These are phyloP conservation scores for Fusarium verticillioides DNA, from an alignment of 2,329 filamentous ascomycete genomes.

Conservation along the genomic window DNA sequence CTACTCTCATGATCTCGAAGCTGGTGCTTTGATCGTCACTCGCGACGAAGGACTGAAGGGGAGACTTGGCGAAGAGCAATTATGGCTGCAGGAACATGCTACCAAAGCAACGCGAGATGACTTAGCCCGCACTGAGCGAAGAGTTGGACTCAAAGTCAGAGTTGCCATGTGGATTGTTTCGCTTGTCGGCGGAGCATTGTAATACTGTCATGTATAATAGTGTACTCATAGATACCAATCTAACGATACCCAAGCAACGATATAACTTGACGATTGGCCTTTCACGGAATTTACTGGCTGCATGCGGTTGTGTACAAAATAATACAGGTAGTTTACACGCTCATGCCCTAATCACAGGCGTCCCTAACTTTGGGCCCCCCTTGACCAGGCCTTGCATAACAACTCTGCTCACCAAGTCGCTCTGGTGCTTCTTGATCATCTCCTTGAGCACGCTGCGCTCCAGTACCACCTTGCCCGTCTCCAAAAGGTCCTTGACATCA, in stretches of 20 bases:
- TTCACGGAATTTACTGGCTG: background rate
- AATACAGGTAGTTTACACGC: slow-evolving; percentile 45
- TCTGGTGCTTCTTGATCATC: slow-evolving; percentile 78
- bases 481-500: slow-evolving; percentile 94
- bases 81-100: slow-evolving; percentile 82
- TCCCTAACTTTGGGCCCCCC: slow-evolving; percentile 50
- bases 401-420: slow-evolving; percentile 67
- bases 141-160: slow-evolving; percentile 85
- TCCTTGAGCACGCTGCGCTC: slow-evolving; percentile 82
- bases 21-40: slow-evolving; percentile 87
- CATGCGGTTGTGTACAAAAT: slow-evolving; percentile 44
- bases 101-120: slow-evolving; percentile 77
- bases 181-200: slow-evolving; percentile 88
- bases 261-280: background rate
- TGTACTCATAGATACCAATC: slow-evolving; percentile 15
- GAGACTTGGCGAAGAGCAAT: slow-evolving; percentile 81
- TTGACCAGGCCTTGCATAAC: slow-evolving; percentile 55
- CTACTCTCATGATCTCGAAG: slow-evolving; percentile 92
- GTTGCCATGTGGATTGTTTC: slow-evolving; percentile 95
- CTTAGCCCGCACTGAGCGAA: slow-evolving; percentile 81
- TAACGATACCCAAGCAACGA: slow-evolving; percentile 21
- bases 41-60: slow-evolving; percentile 76
- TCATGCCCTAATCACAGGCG: slow-evolving; percentile 51
- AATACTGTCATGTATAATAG: slow-evolving; percentile 40
- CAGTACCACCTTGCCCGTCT: slow-evolving; percentile 85